phyloP scores from a whole-genome alignment of 768 basidiomycete genomes.

The Pulveroboletus sp. region DNA sequence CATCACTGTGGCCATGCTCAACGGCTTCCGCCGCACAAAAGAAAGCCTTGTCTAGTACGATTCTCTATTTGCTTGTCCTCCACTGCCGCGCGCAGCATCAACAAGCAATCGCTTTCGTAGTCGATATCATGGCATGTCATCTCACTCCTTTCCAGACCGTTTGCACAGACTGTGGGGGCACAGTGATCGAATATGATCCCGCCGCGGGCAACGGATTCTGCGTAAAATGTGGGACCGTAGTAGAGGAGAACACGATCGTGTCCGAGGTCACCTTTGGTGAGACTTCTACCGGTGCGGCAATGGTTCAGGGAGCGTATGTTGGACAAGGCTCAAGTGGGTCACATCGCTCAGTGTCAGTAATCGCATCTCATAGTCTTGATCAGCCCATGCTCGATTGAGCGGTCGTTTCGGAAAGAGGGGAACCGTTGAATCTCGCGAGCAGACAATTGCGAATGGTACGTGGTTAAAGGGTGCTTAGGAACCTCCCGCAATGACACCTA shows the following conservation, averaged over 20 bases:
- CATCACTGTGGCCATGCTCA: neutral
- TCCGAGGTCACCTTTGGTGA: constrained; percentile 96
- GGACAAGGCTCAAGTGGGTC: constrained; percentile 84
- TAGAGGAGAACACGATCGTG: constrained; percentile 92
- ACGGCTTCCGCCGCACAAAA: too few species aligned
- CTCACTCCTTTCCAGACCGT: constrained; percentile 40
- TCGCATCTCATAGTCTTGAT: neutral
- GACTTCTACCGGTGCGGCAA: constrained; percentile 84
- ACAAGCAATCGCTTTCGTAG: neutral
- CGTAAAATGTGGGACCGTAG: constrained; percentile 79
- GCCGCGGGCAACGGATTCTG: constrained; percentile 86
- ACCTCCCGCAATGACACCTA: neutral
- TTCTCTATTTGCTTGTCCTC: neutral
- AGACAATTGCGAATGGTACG: constrained; percentile 86
- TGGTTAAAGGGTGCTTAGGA: neutral
- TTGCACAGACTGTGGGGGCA: constrained; percentile 76
- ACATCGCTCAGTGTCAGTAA: neutral
- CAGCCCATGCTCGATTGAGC: constrained; percentile 78
- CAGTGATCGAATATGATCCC: constrained; percentile 80
- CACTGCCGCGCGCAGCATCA: neutral
- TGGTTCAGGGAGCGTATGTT: constrained; percentile 93
- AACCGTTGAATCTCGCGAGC: constrained; percentile 78
- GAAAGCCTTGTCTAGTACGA: neutral
- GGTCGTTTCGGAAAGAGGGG: constrained; percentile 80
- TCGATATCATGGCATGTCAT: constrained; percentile 15